These are phyloP conservation scores for Millerago galiae DNA, from an alignment of 805 yeast genomes.

Conservation along the genomic window DNA sequence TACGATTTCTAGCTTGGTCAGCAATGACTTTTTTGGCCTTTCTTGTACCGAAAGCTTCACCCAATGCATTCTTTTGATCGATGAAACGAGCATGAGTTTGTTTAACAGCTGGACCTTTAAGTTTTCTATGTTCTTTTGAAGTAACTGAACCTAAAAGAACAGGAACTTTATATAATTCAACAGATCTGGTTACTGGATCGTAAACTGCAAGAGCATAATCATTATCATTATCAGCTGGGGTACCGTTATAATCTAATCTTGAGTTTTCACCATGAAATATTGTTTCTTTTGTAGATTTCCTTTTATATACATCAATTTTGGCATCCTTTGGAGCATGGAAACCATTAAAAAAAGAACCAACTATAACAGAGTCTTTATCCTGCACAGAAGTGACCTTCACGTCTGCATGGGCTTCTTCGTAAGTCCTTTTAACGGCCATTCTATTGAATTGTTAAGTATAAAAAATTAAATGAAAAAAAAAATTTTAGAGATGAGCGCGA, in stretches of 20 bases:
- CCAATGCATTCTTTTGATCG: conserved; percentile 74
- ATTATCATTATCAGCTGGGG: conserved; percentile 29
- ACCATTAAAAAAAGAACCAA: conserved; percentile 80
- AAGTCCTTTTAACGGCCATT: conserved; percentile 25
- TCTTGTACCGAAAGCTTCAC: conserved; percentile 96
- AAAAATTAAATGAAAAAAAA: not conserved
- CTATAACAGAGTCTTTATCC: conserved; percentile 43
- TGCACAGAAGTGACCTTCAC: conserved; percentile 29
- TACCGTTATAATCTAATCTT: conserved; percentile 68
- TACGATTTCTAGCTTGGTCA: conserved; percentile 73
- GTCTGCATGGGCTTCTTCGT: conserved; percentile 32
- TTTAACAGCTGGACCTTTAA: conserved; percentile 58
- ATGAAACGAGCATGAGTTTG: conserved; percentile 43
- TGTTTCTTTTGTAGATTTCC: conserved; percentile 28
- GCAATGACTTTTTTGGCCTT: conserved; percentile 88
- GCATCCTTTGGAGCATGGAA: conserved; percentile 53
- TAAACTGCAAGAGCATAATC: conserved; percentile 72
- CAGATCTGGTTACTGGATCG: conserved; percentile 56
- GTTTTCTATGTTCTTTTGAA: conserved; percentile 51
- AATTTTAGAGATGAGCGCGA: conserved; percentile 3
- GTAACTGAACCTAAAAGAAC: conserved; percentile 56
- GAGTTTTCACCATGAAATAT: conserved; percentile 75
- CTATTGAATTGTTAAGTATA: not conserved
- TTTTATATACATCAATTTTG: conserved; percentile 54
- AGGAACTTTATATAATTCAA: conserved; percentile 62